Percentiles rank a stretch among this genome's conserved stretches.
phyloP scores from a whole-genome alignment of 495 filamentous ascomycete species.

The Immersiella caudata region DNA sequence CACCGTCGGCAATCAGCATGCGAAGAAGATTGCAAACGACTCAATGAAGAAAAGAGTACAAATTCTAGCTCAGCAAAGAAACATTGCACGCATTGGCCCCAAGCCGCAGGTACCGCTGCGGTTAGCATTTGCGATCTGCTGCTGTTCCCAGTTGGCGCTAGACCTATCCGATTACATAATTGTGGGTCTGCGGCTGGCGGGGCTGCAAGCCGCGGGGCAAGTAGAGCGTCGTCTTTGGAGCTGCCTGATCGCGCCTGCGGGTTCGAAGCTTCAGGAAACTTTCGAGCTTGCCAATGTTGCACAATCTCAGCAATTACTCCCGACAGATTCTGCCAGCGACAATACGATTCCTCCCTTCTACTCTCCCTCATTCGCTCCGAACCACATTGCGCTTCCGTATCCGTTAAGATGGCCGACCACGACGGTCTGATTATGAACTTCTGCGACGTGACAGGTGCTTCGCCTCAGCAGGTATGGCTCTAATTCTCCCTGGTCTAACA shows the following conservation, averaged over 20 bases:
- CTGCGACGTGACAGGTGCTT: conserved; percentile 68
- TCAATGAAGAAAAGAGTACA: no score
- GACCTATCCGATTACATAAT: conserved; percentile 11
- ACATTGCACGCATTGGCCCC: no score
- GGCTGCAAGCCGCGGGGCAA: conserved; percentile 14
- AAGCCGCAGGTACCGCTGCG: no score
- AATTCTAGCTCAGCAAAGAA: no score
- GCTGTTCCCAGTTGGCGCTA: no score
- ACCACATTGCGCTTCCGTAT: background rate
- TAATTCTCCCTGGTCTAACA: background rate
- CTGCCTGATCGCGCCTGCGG: conserved; percentile 14
- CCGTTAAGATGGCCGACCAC: conserved; percentile 55
- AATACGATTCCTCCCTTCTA: background rate
- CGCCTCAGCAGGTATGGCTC: conserved; percentile 62
- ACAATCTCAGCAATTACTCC: background rate
- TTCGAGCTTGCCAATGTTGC: background rate
- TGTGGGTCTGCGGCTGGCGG: conserved; percentile 1
- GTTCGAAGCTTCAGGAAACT: conserved; percentile 5
- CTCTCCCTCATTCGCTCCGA: background rate
- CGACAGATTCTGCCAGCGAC: no score
- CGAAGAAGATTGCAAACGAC: no score
- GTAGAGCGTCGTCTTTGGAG: conserved; percentile 11
- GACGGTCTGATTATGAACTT: conserved; percentile 75
- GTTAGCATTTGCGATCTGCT: no score
- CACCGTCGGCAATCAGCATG: background rate